Conservation (phyloP, 306 rosid species). For the Lathyrus sativus region DNA sequence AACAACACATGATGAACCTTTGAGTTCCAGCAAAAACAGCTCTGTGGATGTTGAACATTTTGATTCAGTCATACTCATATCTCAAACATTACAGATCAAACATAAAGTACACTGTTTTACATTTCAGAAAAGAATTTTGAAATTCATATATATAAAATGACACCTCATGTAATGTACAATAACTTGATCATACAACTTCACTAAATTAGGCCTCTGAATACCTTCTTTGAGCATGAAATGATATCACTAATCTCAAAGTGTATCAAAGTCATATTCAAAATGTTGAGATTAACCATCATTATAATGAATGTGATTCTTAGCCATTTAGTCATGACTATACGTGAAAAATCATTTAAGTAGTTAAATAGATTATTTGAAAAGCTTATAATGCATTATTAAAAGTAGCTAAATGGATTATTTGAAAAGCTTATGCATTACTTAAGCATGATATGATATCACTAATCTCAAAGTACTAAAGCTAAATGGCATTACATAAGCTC, state of each 20-base stretch:
- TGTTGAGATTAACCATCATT: no score
- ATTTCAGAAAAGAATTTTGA: not conserved
- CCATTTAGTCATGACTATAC: no score
- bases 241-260: not conserved
- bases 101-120: not conserved
- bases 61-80: conserved; percentile 40
- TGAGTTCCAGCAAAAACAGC: conserved; percentile 64
- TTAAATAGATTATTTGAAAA: no score
- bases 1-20: conserved; percentile 65
- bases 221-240: not conserved
- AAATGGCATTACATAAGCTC: no score
- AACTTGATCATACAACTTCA: no score
- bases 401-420: no score
- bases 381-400: no score
- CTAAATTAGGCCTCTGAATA: not conserved
- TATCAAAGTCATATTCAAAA: no score
- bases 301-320: no score
- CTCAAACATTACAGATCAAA: conserved; percentile 1
- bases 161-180: not conserved
- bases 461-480: no score
- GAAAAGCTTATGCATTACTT: not conserved
- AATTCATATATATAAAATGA: conserved; percentile 44
- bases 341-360: no score
- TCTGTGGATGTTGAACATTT: conserved; percentile 55
- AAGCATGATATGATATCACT: no score